phyloP scores from a whole-genome alignment of 306 rosid species.

The Canavalia ensiformis region DNA sequence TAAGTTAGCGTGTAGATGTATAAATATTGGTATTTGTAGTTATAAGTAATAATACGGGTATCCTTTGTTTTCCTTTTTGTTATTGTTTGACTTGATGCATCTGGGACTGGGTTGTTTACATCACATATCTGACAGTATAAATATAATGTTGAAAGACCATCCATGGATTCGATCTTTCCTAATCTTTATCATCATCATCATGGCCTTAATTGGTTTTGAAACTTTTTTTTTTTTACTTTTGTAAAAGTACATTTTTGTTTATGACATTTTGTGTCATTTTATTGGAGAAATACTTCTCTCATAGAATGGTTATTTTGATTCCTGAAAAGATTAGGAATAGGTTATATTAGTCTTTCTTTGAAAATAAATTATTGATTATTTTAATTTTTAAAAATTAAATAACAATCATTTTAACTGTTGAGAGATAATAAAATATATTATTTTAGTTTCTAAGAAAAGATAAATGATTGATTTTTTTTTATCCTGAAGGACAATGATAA shows the following conservation, averaged over 20 bases:
- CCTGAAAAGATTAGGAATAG: too few species aligned
- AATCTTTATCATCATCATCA: not conserved
- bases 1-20: too few species aligned
- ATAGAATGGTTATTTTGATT: too few species aligned
- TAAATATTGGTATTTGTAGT: too few species aligned
- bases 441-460: too few species aligned
- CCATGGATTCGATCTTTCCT: constrained; percentile 31
- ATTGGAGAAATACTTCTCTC: not conserved
- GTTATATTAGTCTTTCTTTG: too few species aligned
- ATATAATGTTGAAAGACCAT: not conserved
- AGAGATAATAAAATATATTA: too few species aligned
- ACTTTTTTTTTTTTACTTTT: not conserved
- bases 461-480: too few species aligned
- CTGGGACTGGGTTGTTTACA: not conserved
- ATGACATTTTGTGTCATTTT: not conserved
- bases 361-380: too few species aligned
- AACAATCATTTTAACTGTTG: too few species aligned
- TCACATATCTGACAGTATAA: not conserved
- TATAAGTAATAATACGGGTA: not conserved
- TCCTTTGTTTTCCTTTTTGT: not conserved
- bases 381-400: too few species aligned
- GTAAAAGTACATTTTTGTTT: not conserved
- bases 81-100: constrained; percentile 18
- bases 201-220: not conserved
- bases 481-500: too few species aligned